Evolutionary conservation across 768 basidiomycete species (phyloP).

Genomic region (Clitopilus hobsonii): DNA sequence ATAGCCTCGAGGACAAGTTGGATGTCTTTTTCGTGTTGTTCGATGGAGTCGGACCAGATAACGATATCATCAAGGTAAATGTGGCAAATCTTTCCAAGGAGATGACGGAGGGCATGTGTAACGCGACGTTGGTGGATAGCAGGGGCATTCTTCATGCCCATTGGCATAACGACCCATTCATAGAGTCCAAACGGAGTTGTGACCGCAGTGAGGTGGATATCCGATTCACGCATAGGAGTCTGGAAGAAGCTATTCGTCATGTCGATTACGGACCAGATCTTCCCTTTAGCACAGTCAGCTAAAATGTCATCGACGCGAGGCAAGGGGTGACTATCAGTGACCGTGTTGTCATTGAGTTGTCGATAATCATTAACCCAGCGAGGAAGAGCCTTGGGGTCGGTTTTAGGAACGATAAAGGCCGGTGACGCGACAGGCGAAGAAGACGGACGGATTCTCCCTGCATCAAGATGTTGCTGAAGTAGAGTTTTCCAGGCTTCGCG

Average conservation of each 20-base stretch:
- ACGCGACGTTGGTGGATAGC: slow-evolving; percentile 42
- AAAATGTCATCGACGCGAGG: too few relatives aligned
- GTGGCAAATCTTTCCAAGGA: slow-evolving; percentile 32
- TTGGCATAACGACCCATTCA: slow-evolving; percentile 34
- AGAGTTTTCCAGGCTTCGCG: too few relatives aligned
- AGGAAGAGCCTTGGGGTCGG: too few relatives aligned
- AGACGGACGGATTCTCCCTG: too few relatives aligned
- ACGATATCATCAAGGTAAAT: slow-evolving; percentile 43
- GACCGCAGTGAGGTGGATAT: slow-evolving; percentile 28
- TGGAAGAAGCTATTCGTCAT: slow-evolving; percentile 28
- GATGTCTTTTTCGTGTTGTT: slow-evolving; percentile 32
- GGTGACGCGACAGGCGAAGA: too few relatives aligned
- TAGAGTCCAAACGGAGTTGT: slow-evolving; percentile 32
- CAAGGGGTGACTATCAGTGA: too few relatives aligned
- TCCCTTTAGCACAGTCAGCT: background rate
- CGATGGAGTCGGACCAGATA: slow-evolving; percentile 27
- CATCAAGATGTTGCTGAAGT: too few relatives aligned
- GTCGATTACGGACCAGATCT: background rate
- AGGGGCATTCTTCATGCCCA: slow-evolving; percentile 40
- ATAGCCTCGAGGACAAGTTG: slow-evolving; percentile 20
- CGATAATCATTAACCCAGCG: too few relatives aligned
- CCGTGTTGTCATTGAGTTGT: too few relatives aligned
- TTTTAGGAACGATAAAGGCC: too few relatives aligned
- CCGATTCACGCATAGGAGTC: slow-evolving; percentile 22
- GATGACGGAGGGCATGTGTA: slow-evolving; percentile 32